Evolutionary conservation across 441 rosid genomes (phyloP).

Genomic region (Omphalea diandra): DNA sequence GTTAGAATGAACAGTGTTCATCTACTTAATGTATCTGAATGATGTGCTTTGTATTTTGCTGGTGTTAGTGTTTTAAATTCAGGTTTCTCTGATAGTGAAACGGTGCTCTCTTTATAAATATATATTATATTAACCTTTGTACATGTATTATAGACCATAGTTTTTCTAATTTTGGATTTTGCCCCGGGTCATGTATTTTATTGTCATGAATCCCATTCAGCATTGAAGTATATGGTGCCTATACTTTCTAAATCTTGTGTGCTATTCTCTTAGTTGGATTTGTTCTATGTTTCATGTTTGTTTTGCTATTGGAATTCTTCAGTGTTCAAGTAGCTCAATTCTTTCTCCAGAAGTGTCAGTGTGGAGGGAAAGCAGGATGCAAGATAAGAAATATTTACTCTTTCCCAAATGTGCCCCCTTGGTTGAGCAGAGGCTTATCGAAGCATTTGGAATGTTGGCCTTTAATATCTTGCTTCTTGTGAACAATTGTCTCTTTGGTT

Average conservation of each 20-base stretch:
- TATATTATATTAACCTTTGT: constrained; percentile 34
- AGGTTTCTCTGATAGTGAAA: constrained; percentile 34
- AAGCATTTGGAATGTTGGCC: background rate
- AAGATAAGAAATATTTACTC: background rate
- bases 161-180: constrained; percentile 13
- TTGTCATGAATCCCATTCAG: constrained; percentile 27
- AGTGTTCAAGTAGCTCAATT: background rate
- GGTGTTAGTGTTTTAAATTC: constrained; percentile 41
- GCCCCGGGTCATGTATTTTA: constrained; percentile 29
- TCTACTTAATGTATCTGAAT: constrained; percentile 33
- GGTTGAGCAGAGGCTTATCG: background rate
- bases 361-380: background rate
- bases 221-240: constrained; percentile 20
- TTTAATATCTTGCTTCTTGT: background rate
- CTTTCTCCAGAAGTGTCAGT: background rate
- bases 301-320: background rate
- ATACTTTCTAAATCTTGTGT: background rate
- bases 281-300: background rate
- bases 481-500: background rate
- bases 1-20: constrained; percentile 25
- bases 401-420: background rate
- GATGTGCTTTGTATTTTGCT: constrained; percentile 29
- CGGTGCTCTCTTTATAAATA: constrained; percentile 22
- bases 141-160: constrained; percentile 44
- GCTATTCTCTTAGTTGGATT: background rate